Conservation (phyloP, 2,329 filamentous ascomycete genomes). For the Sporothrix protearum region DNA sequence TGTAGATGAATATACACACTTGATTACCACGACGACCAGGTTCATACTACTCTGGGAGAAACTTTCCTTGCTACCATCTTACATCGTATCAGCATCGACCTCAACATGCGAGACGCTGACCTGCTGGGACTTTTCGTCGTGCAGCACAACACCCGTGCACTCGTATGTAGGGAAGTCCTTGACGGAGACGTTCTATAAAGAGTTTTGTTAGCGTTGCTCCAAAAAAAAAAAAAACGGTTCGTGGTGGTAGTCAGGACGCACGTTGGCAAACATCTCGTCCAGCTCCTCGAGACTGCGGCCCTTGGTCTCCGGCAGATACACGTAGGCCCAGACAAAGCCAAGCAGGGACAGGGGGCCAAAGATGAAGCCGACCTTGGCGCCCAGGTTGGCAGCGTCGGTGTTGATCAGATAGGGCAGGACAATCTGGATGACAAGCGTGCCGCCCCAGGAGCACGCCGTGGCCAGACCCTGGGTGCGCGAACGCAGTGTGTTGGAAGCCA, state of each 20-base stretch:
- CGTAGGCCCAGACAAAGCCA: conserved; percentile 39
- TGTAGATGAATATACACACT: not conserved
- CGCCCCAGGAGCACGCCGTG: conserved; percentile 2
- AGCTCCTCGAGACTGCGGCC: conserved; percentile 48
- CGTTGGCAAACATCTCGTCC: conserved; percentile 41
- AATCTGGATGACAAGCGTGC: conserved; percentile 2
- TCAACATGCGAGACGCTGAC: not conserved
- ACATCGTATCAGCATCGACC: not conserved
- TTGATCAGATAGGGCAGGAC: conserved; percentile 28
- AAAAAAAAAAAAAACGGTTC: not conserved
- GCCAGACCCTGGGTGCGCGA: conserved; percentile 2
- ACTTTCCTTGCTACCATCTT: too few species aligned
- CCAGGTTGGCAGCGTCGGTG: conserved; percentile 32
- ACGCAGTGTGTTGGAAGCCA: conserved; percentile 14
- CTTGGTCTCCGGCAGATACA: conserved; percentile 45
- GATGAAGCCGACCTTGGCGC: conserved; percentile 39
- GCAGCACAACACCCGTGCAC: not conserved
- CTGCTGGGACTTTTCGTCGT: not conserved
- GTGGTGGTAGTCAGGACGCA: too few species aligned
- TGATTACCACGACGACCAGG: not conserved
- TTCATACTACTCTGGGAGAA: not conserved
- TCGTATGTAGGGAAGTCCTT: not conserved
- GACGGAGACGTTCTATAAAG: not conserved
- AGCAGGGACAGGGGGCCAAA: conserved; percentile 35
- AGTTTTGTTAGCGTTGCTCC: not conserved